Evolutionary conservation across 2,329 filamentous ascomycete species (phyloP).

Genomic region (Aspergillus fijiensis): DNA sequence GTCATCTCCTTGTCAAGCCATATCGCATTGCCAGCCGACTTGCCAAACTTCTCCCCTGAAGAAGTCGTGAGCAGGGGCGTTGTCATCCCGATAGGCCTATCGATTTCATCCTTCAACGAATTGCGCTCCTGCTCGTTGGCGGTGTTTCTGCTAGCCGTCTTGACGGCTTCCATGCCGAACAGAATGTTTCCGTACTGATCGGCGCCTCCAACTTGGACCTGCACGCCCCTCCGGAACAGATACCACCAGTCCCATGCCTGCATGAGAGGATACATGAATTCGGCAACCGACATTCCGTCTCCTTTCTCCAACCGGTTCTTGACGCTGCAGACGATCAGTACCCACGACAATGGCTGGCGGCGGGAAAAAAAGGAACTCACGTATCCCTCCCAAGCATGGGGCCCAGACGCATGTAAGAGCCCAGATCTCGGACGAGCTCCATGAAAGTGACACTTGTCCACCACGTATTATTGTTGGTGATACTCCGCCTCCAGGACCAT

Average conservation of each 20-base stretch:
- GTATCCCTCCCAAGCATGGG: conserved; percentile 87
- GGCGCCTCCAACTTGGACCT: conserved; percentile 89
- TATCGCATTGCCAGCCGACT: conserved; percentile 88
- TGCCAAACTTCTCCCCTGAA: conserved; percentile 87
- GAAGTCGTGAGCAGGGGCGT: conserved; percentile 85
- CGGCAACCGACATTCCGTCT: conserved; percentile 89
- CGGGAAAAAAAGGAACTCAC: conserved; percentile 52
- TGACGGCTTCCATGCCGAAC: conserved; percentile 81
- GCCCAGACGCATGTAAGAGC: conserved; percentile 72
- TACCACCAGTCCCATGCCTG: conserved; percentile 98
- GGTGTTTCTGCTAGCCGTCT: conserved; percentile 62
- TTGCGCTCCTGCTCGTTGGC: conserved; percentile 38
- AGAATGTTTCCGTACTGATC: conserved; percentile 98
- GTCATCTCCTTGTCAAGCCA: conserved; percentile 88
- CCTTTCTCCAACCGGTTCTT: conserved; percentile 80
- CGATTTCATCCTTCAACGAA: conserved; percentile 37
- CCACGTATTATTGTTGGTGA: conserved; percentile 85
- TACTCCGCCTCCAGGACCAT: conserved; percentile 64
- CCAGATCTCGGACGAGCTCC: conserved; percentile 73
- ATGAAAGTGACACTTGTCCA: conserved; percentile 69
- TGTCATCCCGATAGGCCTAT: conserved; percentile 76
- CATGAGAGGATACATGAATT: conserved; percentile 89
- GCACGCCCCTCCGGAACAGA: conserved; percentile 69
- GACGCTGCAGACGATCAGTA: conserved; percentile 54
- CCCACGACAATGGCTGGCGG: not conserved